Percentiles rank a stretch among this genome's conserved stretches.
Conservation (phyloP, 768 basidiomycete genomes). For the Ramaria rubella region DNA sequence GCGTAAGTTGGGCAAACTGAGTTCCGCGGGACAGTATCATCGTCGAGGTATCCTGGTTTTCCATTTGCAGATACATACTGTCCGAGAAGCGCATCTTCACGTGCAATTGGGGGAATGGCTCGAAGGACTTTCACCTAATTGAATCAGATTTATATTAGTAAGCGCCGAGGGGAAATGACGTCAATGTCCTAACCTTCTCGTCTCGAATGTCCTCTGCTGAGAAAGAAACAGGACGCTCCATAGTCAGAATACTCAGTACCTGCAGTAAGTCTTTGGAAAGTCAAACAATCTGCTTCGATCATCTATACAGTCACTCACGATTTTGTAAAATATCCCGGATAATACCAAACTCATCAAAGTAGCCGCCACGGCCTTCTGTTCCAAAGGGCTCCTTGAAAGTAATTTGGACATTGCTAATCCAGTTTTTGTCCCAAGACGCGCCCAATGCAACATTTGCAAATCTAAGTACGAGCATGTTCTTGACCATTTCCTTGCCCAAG, state of each 20-base stretch:
- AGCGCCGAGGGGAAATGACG: not conserved
- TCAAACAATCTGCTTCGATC: not conserved
- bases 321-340: slow-evolving; percentile 97
- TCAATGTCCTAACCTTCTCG: slow-evolving; percentile 67
- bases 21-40: slow-evolving; percentile 87
- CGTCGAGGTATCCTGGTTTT: slow-evolving; percentile 99
- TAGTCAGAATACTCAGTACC: slow-evolving; percentile 89
- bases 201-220: slow-evolving; percentile 95
- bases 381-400: slow-evolving; percentile 99
- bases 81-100: slow-evolving; percentile 79
- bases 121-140: slow-evolving; percentile 91
- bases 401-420: slow-evolving; percentile 94
- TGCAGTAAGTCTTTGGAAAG: slow-evolving; percentile 73
- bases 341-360: slow-evolving; percentile 99
- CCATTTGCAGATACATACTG: slow-evolving; percentile 86
- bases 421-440: slow-evolving; percentile 92
- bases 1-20: slow-evolving; percentile 95
- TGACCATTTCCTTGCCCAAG: slow-evolving; percentile 99
- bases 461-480: slow-evolving; percentile 91
- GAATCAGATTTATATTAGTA: not conserved
- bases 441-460: slow-evolving; percentile 92
- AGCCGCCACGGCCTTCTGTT: slow-evolving; percentile 99
- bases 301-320: slow-evolving; percentile 53
- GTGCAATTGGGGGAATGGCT: slow-evolving; percentile 75
- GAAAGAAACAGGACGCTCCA: slow-evolving; percentile 98